Base-by-base conservation (phyloP, 1,284 basidiomycete genomes). In the Boletus sp. region DNA sequence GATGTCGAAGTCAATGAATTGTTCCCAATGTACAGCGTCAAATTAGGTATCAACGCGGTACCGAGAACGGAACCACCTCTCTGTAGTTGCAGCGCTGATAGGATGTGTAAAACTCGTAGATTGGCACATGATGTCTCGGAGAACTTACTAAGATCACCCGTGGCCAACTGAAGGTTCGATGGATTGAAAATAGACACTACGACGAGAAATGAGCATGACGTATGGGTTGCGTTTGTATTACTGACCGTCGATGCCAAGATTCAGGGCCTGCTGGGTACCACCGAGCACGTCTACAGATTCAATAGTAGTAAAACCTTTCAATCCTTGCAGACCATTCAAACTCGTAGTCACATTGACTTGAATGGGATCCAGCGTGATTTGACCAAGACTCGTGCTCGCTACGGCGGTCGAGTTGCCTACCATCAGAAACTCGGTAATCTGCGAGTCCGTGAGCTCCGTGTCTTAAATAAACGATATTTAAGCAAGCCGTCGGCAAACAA, bases 311-410 rank as follows among this genome's bases (percentile, higher is more conserved):
- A 77, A 70, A 5, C 74, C 75, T 36, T 78, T 75, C 42, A 90
- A 64, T 8, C 87, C 86, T 51, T 74, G 73, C 14, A 91, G 64
- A 41, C 88, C 88, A 20, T 72, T 65, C 42, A 91, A 67, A 23
- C 72, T 75, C 7, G 82, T 83, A n/a, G 81, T 71, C 8, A 89
- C 87, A 54, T 87, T 81, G 62, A 91, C 84, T 55, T 78, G 78
- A 63, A 91, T 89, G 2, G 83, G 77, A 59, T 86, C 74, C n/a
- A 91, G 73, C 16, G 78, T 79, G 46, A 91, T 78, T 57, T 74
- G 67, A 34, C 88, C 88, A 46, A 91, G 72, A 56, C 80, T 82
- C 57, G 78, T 78, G 58, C 79, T 81, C 27, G 86, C 81, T 10
- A 88, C 62, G 2, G 88, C 82, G 25, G 72, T 70, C 35, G 88